phyloP scores from a whole-genome alignment of 169 alveolate species.

The Plasmodium gaboni region DNA sequence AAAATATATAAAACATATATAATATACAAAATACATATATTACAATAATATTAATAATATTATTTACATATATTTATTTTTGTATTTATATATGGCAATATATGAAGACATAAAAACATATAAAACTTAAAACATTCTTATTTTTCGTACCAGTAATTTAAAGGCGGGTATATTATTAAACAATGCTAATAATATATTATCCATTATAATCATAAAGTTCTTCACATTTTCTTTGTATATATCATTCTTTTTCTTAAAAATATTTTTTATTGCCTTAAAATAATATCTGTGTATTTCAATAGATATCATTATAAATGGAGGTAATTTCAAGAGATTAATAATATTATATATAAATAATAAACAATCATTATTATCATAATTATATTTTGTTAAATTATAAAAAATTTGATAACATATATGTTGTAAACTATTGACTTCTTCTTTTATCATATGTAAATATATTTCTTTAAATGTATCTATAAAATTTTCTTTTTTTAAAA shows the following conservation, averaged over 20 bases:
- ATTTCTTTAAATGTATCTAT: conserved; percentile 25
- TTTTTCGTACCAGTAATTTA: conserved; percentile 45
- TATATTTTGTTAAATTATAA: conserved; percentile 38
- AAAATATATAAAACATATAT: no score
- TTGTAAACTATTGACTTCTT: conserved; percentile 26
- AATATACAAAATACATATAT: no score
- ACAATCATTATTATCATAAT: conserved; percentile 46
- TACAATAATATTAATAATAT: no score
- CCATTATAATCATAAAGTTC: conserved; percentile 28
- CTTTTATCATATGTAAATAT: conserved; percentile 38
- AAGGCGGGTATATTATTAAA: conserved; percentile 28
- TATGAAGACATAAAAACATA: not conserved
- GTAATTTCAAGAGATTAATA: conserved; percentile 29
- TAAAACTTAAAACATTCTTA: not conserved
- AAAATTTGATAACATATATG: conserved; percentile 42
- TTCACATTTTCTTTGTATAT: conserved; percentile 32
- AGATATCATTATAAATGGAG: conserved; percentile 61
- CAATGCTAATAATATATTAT: conserved; percentile 25
- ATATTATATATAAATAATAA: conserved; percentile 17
- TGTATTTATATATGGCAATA: no score
- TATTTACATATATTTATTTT: no score
- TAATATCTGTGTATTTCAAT: conserved; percentile 54
- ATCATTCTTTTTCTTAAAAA: conserved; percentile 33
- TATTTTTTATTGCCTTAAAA: conserved; percentile 50
- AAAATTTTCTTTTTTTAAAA: conserved; percentile 59